Evolutionary conservation across 345 rosid species (phyloP).

Genomic region (Carallia pectinifolia): DNA sequence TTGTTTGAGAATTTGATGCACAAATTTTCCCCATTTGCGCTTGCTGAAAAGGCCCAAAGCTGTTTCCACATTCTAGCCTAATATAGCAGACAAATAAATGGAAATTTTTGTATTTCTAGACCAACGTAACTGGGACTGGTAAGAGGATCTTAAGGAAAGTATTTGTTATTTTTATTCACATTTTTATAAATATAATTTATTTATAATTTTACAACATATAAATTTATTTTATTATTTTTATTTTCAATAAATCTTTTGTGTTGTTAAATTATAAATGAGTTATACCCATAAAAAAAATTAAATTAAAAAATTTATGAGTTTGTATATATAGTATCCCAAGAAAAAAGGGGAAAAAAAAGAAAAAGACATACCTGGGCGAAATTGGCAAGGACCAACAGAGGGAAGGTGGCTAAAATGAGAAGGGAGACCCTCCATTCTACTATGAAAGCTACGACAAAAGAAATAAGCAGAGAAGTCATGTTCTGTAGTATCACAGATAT

Average conservation of each 20-base stretch:
- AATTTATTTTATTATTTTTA: too few relatives aligned
- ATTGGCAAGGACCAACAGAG: constrained; percentile 96
- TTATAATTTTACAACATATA: too few relatives aligned
- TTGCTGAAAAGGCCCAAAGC: not conserved
- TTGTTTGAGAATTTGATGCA: too few relatives aligned
- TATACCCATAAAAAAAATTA: not conserved
- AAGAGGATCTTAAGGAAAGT: too few relatives aligned
- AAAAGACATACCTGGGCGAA: constrained; percentile 80
- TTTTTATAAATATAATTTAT: too few relatives aligned
- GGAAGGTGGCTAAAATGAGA: constrained; percentile 90
- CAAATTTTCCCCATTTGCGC: constrained; percentile 19
- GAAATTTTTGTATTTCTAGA: too few relatives aligned
- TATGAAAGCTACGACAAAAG: constrained; percentile 95
- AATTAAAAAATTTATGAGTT: not conserved
- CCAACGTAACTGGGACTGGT: too few relatives aligned
- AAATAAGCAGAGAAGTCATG: constrained; percentile 98
- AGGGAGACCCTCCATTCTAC: constrained; percentile 99
- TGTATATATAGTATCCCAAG: not conserved
- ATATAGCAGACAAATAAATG: too few relatives aligned
- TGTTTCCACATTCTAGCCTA: too few relatives aligned
- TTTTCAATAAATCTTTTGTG: too few relatives aligned
- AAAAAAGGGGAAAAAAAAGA: not conserved
- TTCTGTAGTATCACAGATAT: constrained; percentile 94
- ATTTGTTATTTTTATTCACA: too few relatives aligned
- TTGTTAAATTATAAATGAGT: too few relatives aligned